These are phyloP conservation scores for Epithemia pelagica DNA, from an alignment of 108 stramenopile species.

Conservation along the genomic window DNA sequence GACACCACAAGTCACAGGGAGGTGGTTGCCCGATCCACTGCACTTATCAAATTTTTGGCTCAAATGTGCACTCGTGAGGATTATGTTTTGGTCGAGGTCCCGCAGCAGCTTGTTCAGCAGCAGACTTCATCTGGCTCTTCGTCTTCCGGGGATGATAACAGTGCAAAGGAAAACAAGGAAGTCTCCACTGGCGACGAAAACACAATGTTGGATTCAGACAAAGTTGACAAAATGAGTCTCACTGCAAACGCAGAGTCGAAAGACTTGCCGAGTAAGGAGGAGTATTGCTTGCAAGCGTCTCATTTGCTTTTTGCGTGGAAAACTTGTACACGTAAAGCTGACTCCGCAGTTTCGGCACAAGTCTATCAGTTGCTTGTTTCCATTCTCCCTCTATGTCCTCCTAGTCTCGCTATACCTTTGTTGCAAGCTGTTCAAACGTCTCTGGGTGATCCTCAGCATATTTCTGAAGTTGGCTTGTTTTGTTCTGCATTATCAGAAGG, in stretches of 20 bases:
- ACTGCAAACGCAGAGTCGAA: background rate
- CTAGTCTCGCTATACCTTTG: conserved; percentile 64
- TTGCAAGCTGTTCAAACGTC: conserved; percentile 54
- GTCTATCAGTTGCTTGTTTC: conserved; percentile 75
- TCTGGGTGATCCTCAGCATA: conserved; percentile 40
- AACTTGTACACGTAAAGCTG: conserved; percentile 68
- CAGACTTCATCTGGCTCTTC: background rate
- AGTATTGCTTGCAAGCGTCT: conserved; percentile 60
- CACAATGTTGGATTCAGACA: no score
- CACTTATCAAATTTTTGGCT: conserved; percentile 77
- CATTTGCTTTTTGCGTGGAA: conserved; percentile 83
- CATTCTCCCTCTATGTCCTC: conserved; percentile 70
- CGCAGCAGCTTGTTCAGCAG: background rate
- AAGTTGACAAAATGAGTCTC: background rate
- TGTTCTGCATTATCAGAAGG: conserved; percentile 59
- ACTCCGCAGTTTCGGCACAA: conserved; percentile 74
- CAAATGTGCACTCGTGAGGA: conserved; percentile 57
- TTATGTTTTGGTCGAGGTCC: conserved; percentile 6
- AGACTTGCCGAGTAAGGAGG: conserved; percentile 8
- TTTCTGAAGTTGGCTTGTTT: conserved; percentile 76
- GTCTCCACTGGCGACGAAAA: background rate
- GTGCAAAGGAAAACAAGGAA: background rate
- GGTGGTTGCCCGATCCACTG: conserved; percentile 64
- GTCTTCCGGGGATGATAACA: background rate
- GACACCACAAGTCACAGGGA: conserved; percentile 71